Evolutionary conservation across 495 filamentous ascomycete genomes (phyloP).

Genomic region (Penicillium ochrochloron): DNA sequence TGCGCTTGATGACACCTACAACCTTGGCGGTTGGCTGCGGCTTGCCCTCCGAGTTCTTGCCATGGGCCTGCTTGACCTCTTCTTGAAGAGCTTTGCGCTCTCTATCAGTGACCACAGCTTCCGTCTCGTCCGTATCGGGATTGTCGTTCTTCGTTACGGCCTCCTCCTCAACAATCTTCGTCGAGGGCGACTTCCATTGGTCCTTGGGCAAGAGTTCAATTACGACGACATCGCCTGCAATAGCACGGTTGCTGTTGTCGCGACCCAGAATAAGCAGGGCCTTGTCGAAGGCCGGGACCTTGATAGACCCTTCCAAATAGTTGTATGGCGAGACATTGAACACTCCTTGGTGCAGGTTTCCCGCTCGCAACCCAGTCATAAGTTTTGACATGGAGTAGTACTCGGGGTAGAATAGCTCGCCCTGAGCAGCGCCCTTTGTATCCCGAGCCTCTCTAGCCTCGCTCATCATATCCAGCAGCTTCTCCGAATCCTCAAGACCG

Average conservation of each 20-base stretch:
- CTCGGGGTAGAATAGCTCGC: constrained; percentile 79
- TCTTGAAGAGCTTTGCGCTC: constrained; percentile 87
- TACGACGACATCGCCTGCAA: constrained; percentile 89
- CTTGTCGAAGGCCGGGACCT: constrained; percentile 87
- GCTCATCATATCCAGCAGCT: constrained; percentile 93
- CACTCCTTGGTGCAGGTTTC: constrained; percentile 86
- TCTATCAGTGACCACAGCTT: constrained; percentile 78
- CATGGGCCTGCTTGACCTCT: constrained; percentile 85
- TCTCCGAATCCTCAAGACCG: constrained; percentile 79
- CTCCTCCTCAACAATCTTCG: constrained; percentile 95
- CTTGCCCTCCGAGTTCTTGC: constrained; percentile 73
- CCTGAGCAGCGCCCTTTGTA: constrained; percentile 59
- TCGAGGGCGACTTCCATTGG: constrained; percentile 95
- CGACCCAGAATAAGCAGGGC: constrained; percentile 86
- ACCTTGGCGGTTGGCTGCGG: constrained; percentile 91
- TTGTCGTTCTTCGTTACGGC: constrained; percentile 91
- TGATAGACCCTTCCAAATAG: constrained; percentile 89
- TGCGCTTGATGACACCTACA: constrained; percentile 89
- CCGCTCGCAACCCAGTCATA: constrained; percentile 86
- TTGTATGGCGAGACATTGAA: constrained; percentile 98
- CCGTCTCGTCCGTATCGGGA: constrained; percentile 76
- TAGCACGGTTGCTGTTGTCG: constrained; percentile 93
- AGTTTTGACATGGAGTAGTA: constrained; percentile 91
- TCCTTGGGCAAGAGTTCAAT: constrained; percentile 90
- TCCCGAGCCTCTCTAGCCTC: constrained; percentile 69